These are phyloP conservation scores for Narthecium ossifragum DNA, from an alignment of 106 monocot genomes.

Conservation along the genomic window DNA sequence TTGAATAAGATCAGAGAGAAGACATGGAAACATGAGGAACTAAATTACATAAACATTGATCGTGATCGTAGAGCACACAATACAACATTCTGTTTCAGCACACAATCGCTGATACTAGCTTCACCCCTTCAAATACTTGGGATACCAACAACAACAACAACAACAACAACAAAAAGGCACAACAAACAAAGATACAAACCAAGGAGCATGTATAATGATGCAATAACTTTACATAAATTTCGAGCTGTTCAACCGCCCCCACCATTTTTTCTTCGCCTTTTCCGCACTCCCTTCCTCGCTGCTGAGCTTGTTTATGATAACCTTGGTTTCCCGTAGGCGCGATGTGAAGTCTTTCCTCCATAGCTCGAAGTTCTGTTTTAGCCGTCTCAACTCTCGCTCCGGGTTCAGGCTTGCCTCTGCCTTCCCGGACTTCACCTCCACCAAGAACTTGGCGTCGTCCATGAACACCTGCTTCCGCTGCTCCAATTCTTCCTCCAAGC, in stretches of 20 bases:
- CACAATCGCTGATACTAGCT: too few species aligned
- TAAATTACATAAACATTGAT: too few species aligned
- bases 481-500: constrained; percentile 72
- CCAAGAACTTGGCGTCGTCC: constrained; percentile 71
- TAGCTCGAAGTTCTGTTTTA: constrained; percentile 66
- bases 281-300: constrained; percentile 24
- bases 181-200: too few species aligned
- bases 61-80: too few species aligned
- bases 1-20: too few species aligned
- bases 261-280: constrained; percentile 59
- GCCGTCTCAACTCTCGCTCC: constrained; percentile 60
- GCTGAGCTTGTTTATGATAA: constrained; percentile 34
- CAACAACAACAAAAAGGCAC: too few species aligned
- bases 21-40: too few species aligned
- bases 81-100: too few species aligned
- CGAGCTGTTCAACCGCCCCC: constrained; percentile 53
- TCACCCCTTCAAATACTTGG: too few species aligned
- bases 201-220: background rate
- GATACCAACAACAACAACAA: too few species aligned
- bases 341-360: constrained; percentile 84
- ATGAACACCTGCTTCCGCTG: constrained; percentile 60
- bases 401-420: constrained; percentile 69
- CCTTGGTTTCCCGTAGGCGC: constrained; percentile 58
- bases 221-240: constrained; percentile 24
- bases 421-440: constrained; percentile 94